A percentile compares a stretch with the other conserved stretches of the same genome.
phyloP scores from a whole-genome alignment of 1,284 basidiomycete species.

The Exobasidium rhododendri region DNA sequence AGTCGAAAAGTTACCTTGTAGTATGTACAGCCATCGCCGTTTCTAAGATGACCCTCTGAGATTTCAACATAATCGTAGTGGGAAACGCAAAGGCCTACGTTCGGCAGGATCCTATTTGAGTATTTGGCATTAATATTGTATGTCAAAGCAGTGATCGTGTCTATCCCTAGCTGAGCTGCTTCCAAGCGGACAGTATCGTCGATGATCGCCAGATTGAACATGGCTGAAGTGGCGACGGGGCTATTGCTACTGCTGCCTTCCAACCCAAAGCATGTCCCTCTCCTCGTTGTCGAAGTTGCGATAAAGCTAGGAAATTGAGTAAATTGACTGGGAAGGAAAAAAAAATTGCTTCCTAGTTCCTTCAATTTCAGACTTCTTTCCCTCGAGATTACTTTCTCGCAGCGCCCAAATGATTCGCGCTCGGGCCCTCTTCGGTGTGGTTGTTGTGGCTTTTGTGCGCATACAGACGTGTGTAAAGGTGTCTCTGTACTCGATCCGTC shows the following conservation, averaged over 20 bases:
- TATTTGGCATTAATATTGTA: constrained; percentile 14
- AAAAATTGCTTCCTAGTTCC: too few species aligned
- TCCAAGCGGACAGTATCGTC: not conserved
- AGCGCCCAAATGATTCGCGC: too few species aligned
- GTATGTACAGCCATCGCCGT: constrained; percentile 91
- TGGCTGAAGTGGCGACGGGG: not conserved
- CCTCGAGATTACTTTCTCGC: too few species aligned
- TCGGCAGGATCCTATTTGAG: constrained; percentile 10
- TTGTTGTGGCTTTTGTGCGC: too few species aligned
- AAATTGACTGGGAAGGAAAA: too few species aligned
- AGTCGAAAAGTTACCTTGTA: constrained; percentile 90
- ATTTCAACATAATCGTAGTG: constrained; percentile 13
- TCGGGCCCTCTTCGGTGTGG: too few species aligned
- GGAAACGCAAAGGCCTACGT: constrained; percentile 13
- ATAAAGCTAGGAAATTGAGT: not conserved
- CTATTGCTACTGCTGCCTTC: constrained; percentile 1
- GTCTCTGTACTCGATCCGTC: too few species aligned
- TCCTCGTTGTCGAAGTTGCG: not conserved
- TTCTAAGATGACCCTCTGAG: constrained; percentile 70
- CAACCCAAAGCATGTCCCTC: too few species aligned
- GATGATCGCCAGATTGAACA: constrained; percentile 8
- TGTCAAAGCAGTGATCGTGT: constrained; percentile 3
- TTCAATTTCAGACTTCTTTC: too few species aligned
- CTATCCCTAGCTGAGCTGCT: not conserved
- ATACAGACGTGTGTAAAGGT: too few species aligned